Conservation (phyloP, 1,139 yeast genomes). For the Zygosaccharomyces sapae region DNA sequence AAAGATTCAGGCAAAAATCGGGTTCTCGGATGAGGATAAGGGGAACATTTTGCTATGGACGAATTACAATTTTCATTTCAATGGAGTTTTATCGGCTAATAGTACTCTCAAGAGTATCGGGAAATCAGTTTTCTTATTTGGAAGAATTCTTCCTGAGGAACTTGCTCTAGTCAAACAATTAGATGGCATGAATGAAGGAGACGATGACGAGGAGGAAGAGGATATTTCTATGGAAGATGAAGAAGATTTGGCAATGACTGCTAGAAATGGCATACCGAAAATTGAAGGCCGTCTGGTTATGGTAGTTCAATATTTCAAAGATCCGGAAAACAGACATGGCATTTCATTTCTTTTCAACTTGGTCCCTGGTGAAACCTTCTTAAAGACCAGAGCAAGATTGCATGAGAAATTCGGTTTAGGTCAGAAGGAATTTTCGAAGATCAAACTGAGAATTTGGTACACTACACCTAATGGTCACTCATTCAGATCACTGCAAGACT, state of each 20-base stretch:
- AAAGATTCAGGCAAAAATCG: conserved; percentile 53
- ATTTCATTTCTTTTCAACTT: conserved; percentile 76
- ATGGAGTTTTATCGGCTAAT: conserved; percentile 34
- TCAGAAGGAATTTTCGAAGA: conserved; percentile 70
- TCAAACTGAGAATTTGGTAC: conserved; percentile 49
- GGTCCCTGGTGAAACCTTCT: conserved; percentile 58
- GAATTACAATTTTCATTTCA: conserved; percentile 36
- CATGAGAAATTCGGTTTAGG: conserved; percentile 69
- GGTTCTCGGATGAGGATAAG: conserved; percentile 47
- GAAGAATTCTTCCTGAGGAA: conserved; percentile 42
- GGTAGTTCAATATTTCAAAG: conserved; percentile 75
- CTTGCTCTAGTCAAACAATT: conserved; percentile 25
- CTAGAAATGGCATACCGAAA: conserved; percentile 7
- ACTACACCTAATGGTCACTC: conserved; percentile 32
- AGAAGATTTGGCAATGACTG: conserved; percentile 21
- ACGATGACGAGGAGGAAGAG: conserved; percentile 16
- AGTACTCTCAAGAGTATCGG: conserved; percentile 33
- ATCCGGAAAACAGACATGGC: conserved; percentile 71
- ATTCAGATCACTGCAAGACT: conserved; percentile 50
- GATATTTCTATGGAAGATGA: conserved; percentile 34
- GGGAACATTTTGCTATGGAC: conserved; percentile 48
- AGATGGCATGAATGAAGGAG: conserved; percentile 14
- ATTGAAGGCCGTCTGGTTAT: conserved; percentile 39
- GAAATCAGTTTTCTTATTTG: conserved; percentile 34
- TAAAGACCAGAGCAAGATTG: conserved; percentile 64